Percentiles rank a stretch among this genome's conserved stretches.
phyloP scores from a whole-genome alignment of 495 filamentous ascomycete species.

The Aspergillus affinis region DNA sequence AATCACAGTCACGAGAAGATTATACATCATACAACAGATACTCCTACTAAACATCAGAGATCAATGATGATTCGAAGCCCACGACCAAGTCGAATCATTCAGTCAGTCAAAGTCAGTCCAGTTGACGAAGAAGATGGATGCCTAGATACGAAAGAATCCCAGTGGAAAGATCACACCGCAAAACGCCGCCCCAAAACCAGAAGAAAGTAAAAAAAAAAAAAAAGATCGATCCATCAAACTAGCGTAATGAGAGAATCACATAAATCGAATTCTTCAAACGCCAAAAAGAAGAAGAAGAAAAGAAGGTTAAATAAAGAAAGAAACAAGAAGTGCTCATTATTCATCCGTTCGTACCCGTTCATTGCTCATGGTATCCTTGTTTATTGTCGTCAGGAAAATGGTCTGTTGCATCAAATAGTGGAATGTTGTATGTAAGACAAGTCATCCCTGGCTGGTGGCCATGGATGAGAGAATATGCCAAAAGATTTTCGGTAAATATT shows the following conservation, averaged over 20 bases:
- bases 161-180: background rate
- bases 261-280: constrained; percentile 19
- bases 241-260: background rate
- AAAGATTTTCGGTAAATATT: background rate
- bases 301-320: constrained; percentile 11
- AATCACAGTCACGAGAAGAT: background rate
- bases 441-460: background rate
- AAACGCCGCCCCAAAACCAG: background rate
- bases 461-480: background rate
- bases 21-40: background rate
- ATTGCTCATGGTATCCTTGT: constrained; percentile 9
- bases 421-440: background rate
- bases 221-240: background rate
- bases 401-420: background rate
- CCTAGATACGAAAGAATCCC: background rate
- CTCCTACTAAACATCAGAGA: background rate
- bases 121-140: background rate
- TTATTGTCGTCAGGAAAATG: constrained; percentile 5
- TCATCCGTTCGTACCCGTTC: constrained; percentile 11
- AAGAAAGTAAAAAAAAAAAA: background rate
- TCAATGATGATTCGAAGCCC: background rate
- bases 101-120: background rate
- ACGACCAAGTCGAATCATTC: background rate
- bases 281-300: constrained; percentile 11
- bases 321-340: constrained; percentile 12